These are phyloP conservation scores for Fusarium robinianum DNA, from an alignment of 2,329 filamentous ascomycete genomes.

Conservation along the genomic window DNA sequence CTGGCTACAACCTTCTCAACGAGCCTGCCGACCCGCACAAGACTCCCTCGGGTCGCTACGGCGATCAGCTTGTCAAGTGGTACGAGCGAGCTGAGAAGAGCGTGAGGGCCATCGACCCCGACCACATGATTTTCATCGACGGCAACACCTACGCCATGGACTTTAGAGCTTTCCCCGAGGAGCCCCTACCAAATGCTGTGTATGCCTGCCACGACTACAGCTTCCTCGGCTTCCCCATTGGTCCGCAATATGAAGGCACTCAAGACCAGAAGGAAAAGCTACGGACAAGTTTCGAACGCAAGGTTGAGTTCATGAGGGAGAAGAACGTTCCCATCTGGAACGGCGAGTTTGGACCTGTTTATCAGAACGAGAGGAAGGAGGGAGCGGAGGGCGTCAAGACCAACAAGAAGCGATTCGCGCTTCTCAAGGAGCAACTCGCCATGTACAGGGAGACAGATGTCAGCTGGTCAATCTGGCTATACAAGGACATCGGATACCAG, in stretches of 20 bases:
- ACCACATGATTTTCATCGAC: conserved; percentile 56
- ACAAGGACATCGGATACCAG: conserved; percentile 61
- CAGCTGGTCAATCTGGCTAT: conserved; percentile 65
- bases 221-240: conserved; percentile 53
- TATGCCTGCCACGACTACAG: conserved; percentile 60
- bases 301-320: conserved; percentile 49
- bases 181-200: conserved; percentile 52
- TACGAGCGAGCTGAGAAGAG: conserved; percentile 47
- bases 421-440: conserved; percentile 48
- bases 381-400: conserved; percentile 44
- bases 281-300: conserved; percentile 46
- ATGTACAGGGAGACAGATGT: conserved; percentile 43
- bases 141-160: conserved; percentile 61
- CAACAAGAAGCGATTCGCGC: conserved; percentile 48
- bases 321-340: conserved; percentile 53
- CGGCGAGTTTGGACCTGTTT: conserved; percentile 57
- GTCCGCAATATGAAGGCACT: conserved; percentile 47
- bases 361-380: conserved; percentile 43
- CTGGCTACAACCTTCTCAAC: conserved; percentile 47
- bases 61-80: conserved; percentile 43
- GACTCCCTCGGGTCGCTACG: conserved; percentile 22
- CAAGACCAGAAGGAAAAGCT: conserved; percentile 50
- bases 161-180: conserved; percentile 48
- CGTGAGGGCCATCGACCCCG: conserved; percentile 48
- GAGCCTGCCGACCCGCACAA: conserved; percentile 41